Evolutionary conservation across 257 asterid species (phyloP), one percentile per base, ranked within the genome.

Genomic region (Solanum chiquidenum): DNA sequence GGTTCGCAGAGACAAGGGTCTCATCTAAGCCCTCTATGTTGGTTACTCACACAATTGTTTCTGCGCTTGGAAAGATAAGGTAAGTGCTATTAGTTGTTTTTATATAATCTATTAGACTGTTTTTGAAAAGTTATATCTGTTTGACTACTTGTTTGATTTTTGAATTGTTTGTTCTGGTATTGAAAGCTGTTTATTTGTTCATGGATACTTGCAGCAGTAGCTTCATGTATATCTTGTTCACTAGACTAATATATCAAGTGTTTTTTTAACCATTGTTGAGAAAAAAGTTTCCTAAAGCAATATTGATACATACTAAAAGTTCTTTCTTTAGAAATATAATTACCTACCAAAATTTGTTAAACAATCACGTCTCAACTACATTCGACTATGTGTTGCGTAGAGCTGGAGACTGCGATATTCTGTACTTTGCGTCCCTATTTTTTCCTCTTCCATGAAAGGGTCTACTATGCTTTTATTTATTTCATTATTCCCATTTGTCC

Each of bases 21-120:
- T 97, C 99, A 82, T 94, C 99, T 75, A 97, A 96, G 90, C 99
- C 99, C 83, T 97, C 99, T 60, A 96, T 97, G 99, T 95, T 97
- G 60, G 98, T 96, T 80, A 92, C 97, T 83, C 99, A 97, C 86
- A 95, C 98, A 72, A 96, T 97, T 87, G 89, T 97, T 86, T 96
- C 99, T 20, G 92, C 94, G 21, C 91, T 97, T 90, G 99, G 99
- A 91, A 92, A 94, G 89, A 94, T 96, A 90, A 93, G 98, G 99
- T 91, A 29, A 37, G 91, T 86, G 83, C 86, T 49, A 13, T 31
- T 82, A 11, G 44, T 80, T 31, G 11, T 82, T 82, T 31, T 20
- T 29, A 76, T 46, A 16, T 29, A 6, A 29, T 80, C 38, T 80
- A 46, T 80, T 29, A 44, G 68, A 80, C 42, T 46, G 40, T 46